Percentiles rank a stretch among this genome's conserved stretches.
Conservation (phyloP, 2,329 filamentous ascomycete species). For the Dothideomycetidae sp. region DNA sequence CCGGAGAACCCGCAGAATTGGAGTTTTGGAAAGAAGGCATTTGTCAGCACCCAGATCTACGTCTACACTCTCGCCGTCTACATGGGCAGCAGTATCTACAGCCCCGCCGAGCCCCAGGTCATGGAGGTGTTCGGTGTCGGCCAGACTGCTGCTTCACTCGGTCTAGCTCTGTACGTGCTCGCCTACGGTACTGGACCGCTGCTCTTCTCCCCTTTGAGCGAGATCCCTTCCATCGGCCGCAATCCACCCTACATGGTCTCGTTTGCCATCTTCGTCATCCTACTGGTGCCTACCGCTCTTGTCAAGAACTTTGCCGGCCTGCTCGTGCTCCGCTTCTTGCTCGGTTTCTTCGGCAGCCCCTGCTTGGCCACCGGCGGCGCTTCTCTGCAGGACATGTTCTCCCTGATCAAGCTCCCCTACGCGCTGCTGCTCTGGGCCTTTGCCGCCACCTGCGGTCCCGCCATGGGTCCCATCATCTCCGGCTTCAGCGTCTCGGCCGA, state of each 20-base stretch:
- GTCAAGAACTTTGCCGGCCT: slow-evolving; percentile 46
- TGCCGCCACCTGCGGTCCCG: slow-evolving; percentile 35
- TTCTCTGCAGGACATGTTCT: slow-evolving; percentile 44
- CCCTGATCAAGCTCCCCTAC: slow-evolving; percentile 41
- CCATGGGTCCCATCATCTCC: slow-evolving; percentile 46
- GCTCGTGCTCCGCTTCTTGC: slow-evolving; percentile 47
- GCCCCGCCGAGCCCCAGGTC: background rate
- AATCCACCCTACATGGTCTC: slow-evolving; percentile 55
- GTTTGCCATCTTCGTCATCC: slow-evolving; percentile 53
- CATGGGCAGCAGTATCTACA: background rate
- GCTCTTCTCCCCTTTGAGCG: slow-evolving; percentile 50
- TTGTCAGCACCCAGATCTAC: slow-evolving; percentile 33
- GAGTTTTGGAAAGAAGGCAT: slow-evolving; percentile 28
- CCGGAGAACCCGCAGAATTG: slow-evolving; percentile 15
- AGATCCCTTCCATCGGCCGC: slow-evolving; percentile 52
- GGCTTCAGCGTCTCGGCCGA: slow-evolving; percentile 45
- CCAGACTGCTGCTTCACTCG: background rate
- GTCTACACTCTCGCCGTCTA: background rate
- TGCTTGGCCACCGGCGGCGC: slow-evolving; percentile 46
- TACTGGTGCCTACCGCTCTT: slow-evolving; percentile 50
- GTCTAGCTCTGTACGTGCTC: background rate
- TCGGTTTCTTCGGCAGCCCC: slow-evolving; percentile 52
- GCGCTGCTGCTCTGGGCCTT: slow-evolving; percentile 46
- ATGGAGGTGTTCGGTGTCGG: background rate
- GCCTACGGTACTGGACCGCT: slow-evolving; percentile 45